Conservation (phyloP, 2,329 filamentous ascomycete species). For the Ceratocystis papillata region DNA sequence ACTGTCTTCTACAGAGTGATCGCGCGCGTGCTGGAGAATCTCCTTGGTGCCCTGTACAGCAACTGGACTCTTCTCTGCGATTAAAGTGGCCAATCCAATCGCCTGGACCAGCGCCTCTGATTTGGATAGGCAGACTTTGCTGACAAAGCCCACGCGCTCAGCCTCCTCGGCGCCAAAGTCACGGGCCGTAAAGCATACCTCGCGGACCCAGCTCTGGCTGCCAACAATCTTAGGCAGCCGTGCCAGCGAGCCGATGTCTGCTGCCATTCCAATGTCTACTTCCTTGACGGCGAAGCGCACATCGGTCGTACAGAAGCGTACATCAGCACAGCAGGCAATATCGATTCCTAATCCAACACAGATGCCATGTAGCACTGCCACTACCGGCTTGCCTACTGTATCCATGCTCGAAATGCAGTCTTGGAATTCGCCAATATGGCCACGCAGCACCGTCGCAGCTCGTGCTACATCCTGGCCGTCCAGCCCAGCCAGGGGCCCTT, state of each 20-base stretch:
- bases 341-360: slow-evolving; percentile 70
- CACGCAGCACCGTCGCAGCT: slow-evolving; percentile 49
- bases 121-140: slow-evolving; percentile 53
- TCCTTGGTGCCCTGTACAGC: slow-evolving; percentile 83
- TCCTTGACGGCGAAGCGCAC: slow-evolving; percentile 64
- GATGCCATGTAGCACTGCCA: slow-evolving; percentile 70
- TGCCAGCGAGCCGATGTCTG: slow-evolving; percentile 65
- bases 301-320: slow-evolving; percentile 52
- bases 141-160: slow-evolving; percentile 57
- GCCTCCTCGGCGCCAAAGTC: slow-evolving; percentile 61
- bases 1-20: slow-evolving; percentile 68
- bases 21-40: slow-evolving; percentile 68
- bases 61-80: slow-evolving; percentile 76
- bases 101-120: slow-evolving; percentile 51
- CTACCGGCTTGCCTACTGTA: slow-evolving; percentile 82
- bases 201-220: slow-evolving; percentile 65
- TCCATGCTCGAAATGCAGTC: slow-evolving; percentile 64
- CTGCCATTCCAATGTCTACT: slow-evolving; percentile 70
- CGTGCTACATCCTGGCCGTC: slow-evolving; percentile 49
- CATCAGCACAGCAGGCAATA: slow-evolving; percentile 56
- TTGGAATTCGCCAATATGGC: slow-evolving; percentile 71
- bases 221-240: slow-evolving; percentile 64
- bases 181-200: slow-evolving; percentile 61
- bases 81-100: slow-evolving; percentile 49
- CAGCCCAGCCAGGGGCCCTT: slow-evolving; percentile 35